Base-by-base conservation (phyloP, 2,329 filamentous ascomycete species). In the Zasmidium angulare region DNA sequence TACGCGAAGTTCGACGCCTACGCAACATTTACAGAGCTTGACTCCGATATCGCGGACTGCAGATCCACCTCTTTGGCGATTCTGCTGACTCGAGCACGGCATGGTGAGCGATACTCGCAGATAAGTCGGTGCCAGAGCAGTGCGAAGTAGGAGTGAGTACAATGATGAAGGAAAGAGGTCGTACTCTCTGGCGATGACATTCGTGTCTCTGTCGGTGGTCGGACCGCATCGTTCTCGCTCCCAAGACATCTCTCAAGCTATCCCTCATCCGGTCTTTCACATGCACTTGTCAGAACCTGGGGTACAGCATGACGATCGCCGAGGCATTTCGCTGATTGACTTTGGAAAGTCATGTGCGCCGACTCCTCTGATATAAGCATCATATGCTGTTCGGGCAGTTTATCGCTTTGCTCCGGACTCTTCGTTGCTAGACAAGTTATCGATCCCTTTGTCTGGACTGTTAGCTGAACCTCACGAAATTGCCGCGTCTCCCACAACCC, bases 301-400 rank as follows among this genome's bases (percentile, higher is more conserved):
- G 47, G 59, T 50, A 40, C 47, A 56, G 55, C 53, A 36, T 56
- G 56, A 22, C 40, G 50, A 58, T 58, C 56, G 29, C 56, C 56
- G 50, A 53, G 56, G 56, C 50, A 53, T 29, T 21, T 54, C 22
- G 11, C 4, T 23, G 36, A 26, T 20, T 24, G 48, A 10, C 17
- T 23, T 51, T 22, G 20, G 46, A 47, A 55, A 46, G 59, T 58
- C 59, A 61, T 58, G 59, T 61, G 59, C 56, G 55, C 10, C 46
- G 48, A 19, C 49, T 57, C 31, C 22, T 51, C 22, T 46, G 46
- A 58, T 59, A 61, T 58, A 61, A 61, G 55, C 59, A 61, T 58
- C 50, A 61, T 56, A 57, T 56, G 21, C 46, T 23, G 36, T 23
- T 54, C 31, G 26, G 29, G 17, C 22, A 7, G 11, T 43, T 43